Percentiles rank a stretch among this genome's conserved stretches.
Conservation (phyloP, 495 filamentous ascomycete species). For the Rhizodiscina lignyota region DNA sequence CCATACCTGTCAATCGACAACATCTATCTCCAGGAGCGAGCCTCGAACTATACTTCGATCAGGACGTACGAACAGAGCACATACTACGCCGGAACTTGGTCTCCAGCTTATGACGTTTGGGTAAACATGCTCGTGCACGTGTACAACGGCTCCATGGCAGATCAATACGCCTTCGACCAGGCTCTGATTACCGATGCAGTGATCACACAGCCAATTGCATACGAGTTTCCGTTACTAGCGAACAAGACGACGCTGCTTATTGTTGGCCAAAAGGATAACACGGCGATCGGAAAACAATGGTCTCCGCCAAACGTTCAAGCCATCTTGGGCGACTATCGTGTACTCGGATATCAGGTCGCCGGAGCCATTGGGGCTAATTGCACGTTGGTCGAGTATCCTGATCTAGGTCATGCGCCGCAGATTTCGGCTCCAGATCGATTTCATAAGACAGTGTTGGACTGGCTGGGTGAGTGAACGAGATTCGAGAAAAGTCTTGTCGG, state of each 20-base stretch:
- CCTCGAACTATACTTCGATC: conserved; percentile 22
- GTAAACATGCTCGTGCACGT: conserved; percentile 29
- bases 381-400: no score
- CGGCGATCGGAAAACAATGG: conserved; percentile 30
- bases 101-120: conserved; percentile 24
- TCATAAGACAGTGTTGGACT: no score
- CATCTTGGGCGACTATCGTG: conserved; percentile 23
- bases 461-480: no score
- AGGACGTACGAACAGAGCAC: conserved; percentile 25
- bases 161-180: conserved; percentile 19
- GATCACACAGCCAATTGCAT: conserved; percentile 25
- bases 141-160: conserved; percentile 20
- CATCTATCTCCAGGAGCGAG: conserved; percentile 13
- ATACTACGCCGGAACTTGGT: conserved; percentile 26
- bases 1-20: conserved; percentile 22
- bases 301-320: conserved; percentile 24
- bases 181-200: conserved; percentile 28
- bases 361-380: no score
- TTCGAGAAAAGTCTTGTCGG: no score
- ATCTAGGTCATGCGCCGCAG: no score
- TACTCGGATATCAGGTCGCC: conserved; percentile 24
- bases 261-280: conserved; percentile 26
- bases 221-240: conserved; percentile 23
- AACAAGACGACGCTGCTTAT: conserved; percentile 22
- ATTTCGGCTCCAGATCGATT: no score